These are phyloP conservation scores for Saccharomycopsis sp. DNA, from an alignment of 805 yeast genomes.

Conservation along the genomic window DNA sequence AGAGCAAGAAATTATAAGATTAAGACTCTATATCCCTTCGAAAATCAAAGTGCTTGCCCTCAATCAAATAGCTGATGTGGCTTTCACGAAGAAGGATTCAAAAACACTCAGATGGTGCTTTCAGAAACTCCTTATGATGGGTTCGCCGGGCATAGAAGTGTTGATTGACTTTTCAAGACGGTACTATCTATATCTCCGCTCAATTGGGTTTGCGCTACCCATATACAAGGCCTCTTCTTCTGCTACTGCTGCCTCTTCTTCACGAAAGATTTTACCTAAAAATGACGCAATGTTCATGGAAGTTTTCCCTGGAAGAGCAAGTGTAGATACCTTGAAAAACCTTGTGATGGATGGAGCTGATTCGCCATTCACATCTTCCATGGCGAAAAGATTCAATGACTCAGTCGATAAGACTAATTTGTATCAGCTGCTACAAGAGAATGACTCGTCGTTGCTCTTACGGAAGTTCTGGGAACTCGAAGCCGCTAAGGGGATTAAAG, in stretches of 20 bases:
- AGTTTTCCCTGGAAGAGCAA: slow-evolving; percentile 2
- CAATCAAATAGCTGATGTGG: slow-evolving; percentile 9
- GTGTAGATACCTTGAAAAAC: not conserved
- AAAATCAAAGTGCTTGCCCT: slow-evolving; percentile 10
- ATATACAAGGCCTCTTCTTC: not conserved
- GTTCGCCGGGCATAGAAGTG: slow-evolving; percentile 14
- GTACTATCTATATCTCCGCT: not conserved
- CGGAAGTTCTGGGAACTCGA: not conserved
- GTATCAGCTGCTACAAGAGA: not conserved
- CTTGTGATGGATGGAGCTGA: not conserved
- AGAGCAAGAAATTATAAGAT: not conserved
- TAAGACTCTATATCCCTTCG: slow-evolving; percentile 15
- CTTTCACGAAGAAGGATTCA: slow-evolving; percentile 1
- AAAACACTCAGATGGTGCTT: slow-evolving; percentile 6
- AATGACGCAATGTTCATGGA: not conserved
- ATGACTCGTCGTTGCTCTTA: not conserved
- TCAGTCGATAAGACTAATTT: not conserved
- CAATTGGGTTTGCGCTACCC: slow-evolving; percentile 10
- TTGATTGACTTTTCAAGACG: slow-evolving; percentile 13
- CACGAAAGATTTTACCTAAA: too few relatives aligned
- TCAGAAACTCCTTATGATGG: slow-evolving; percentile 7
- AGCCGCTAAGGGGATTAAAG: not conserved
- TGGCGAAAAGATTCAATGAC: not conserved
- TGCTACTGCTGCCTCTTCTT: too few relatives aligned
- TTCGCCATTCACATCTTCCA: not conserved